Conservation (phyloP, 2,329 filamentous ascomycete species). For the Penicillium crustosum region DNA sequence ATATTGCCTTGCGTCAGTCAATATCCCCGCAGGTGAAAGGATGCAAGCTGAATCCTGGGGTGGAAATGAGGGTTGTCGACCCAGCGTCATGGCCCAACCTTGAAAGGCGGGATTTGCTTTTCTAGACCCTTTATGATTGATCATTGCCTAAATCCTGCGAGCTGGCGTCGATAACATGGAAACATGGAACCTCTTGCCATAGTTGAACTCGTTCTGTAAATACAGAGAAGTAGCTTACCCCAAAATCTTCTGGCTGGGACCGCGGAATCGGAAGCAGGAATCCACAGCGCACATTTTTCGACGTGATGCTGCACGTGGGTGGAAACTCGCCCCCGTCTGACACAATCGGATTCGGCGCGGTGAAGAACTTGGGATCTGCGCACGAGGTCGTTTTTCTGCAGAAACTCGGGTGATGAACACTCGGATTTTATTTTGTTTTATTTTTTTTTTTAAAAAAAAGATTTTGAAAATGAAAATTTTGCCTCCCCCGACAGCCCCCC, state of each 20-base stretch:
- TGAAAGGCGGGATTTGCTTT: constrained; percentile 1
- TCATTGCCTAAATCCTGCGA: constrained; percentile 11
- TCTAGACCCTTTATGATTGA: constrained; percentile 10
- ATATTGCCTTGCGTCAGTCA: no score
- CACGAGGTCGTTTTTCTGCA: constrained; percentile 13
- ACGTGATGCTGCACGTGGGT: constrained; percentile 4
- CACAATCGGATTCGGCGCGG: constrained; percentile 3
- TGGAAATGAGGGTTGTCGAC: not conserved
- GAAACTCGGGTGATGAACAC: constrained; percentile 11
- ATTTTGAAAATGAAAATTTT: not conserved
- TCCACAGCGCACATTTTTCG: not conserved
- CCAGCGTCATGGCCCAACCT: not conserved
- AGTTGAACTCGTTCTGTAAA: not conserved
- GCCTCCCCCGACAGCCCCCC: not conserved
- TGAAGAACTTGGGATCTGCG: constrained; percentile 6
- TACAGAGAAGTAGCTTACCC: not conserved
- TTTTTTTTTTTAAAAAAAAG: not conserved
- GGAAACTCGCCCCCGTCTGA: constrained; percentile 11
- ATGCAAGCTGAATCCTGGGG: not conserved
- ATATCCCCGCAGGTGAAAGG: not conserved
- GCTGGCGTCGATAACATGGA: not conserved
- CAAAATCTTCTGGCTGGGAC: not conserved
- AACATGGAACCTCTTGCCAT: constrained; percentile 2
- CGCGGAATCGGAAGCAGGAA: not conserved
- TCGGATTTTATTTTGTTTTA: no score